Base-by-base conservation (phyloP, 192 early-diverging fungal species). In the Backusella parvicylindrica region DNA sequence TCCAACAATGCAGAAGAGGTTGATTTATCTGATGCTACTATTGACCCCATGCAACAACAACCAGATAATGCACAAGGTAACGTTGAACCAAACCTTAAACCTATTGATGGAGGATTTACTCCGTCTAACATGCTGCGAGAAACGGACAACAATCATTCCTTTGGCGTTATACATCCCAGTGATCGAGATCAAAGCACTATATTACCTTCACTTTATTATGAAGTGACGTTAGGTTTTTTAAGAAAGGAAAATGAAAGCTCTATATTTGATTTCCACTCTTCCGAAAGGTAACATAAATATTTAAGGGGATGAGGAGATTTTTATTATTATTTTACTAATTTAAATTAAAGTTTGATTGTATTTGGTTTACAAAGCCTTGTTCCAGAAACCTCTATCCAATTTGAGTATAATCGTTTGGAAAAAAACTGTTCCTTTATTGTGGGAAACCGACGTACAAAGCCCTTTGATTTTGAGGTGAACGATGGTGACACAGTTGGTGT, bases 401-500 rank as follows among this genome's bases (percentile, higher is more conserved):
- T 74, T 35, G 38, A 66, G 43, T 77, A 68, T 21, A 31, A 60
- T 43, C 26, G n/a, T 0, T 12, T 21, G 8, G 49, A 41, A 28
- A 47, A 71, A 71, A 73, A 15, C 38, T 60, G 31, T 31, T 53
- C 6, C 26, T 77, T 11, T 53, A n/a, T 72, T 7, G 6, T 41
- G 21, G 66, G 35, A 35, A 30, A 15, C 6, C 43, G 28, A 47
- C 40, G 64, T n/a, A 65, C 63, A 18, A 35, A 38, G 35, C 71
- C 76, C 15, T 49, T 77, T 53, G 47, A 64, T 23, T 16, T 77
- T 11, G 38, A 66, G 3, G 32, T 80, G 2, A 32, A 47, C 12
- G 74, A 80, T 69, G 79, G 75, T 32, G 75, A 76, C n/a, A 67
- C 35, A 6, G 15, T 80, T 15, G 79, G 79, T 8, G 40, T 76